Conservation (phyloP, 2,329 filamentous ascomycete species). For the Pseudocercospora macadamiae region DNA sequence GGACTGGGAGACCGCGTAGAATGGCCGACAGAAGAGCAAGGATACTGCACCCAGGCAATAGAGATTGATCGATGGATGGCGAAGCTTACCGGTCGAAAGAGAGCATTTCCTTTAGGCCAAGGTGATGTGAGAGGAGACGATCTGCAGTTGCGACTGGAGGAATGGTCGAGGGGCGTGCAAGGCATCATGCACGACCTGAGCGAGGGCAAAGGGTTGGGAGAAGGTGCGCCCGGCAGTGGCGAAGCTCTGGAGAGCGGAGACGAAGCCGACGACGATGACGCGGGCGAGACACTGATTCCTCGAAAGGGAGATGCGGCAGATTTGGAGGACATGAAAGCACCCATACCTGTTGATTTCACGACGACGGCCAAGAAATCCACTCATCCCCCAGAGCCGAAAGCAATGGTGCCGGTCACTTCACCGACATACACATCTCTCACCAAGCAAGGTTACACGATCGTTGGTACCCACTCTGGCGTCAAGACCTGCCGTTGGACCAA, state of each 20-base stretch:
- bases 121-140: constrained; percentile 75
- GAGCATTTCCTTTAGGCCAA: constrained; percentile 86
- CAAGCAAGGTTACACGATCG: constrained; percentile 94
- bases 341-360: constrained; percentile 85
- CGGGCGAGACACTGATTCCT: constrained; percentile 42
- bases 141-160: constrained; percentile 65
- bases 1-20: constrained; percentile 89
- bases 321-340: constrained; percentile 73
- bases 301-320: constrained; percentile 62
- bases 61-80: constrained; percentile 96
- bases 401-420: constrained; percentile 92
- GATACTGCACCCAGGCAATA: constrained; percentile 90
- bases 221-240: constrained; percentile 77
- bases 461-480: constrained; percentile 92
- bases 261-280: constrained; percentile 64
- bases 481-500: constrained; percentile 99
- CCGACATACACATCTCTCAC: constrained; percentile 88
- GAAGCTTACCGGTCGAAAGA: constrained; percentile 82
- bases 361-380: constrained; percentile 62
- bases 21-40: constrained; percentile 88
- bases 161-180: constrained; percentile 77
- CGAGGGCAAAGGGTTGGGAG: constrained; percentile 58
- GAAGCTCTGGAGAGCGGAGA: constrained; percentile 83
- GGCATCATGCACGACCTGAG: constrained; percentile 68
- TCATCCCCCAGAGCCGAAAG: constrained; percentile 63